Conservation (phyloP, 2,329 filamentous ascomycete species). For the Rhexocercosporidium sp. region DNA sequence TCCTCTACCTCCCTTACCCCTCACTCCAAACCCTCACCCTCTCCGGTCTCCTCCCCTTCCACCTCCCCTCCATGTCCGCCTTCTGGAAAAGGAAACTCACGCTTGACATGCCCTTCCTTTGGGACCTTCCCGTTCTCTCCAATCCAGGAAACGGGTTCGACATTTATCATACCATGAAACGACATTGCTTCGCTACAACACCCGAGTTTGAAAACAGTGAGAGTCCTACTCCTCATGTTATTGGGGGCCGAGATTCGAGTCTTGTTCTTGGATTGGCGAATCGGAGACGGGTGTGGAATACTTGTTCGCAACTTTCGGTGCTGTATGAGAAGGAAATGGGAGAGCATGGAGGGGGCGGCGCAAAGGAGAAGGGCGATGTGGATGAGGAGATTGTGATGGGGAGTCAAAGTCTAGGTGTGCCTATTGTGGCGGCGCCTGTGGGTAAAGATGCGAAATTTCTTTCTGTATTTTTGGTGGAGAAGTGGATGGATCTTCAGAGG, state of each 20-base stretch:
- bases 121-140: slow-evolving; percentile 21
- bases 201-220: background rate
- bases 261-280: slow-evolving; percentile 6
- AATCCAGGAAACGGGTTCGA: slow-evolving; percentile 22
- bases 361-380: background rate
- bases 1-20: slow-evolving; percentile 22
- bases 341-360: background rate
- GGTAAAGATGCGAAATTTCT: slow-evolving; percentile 7
- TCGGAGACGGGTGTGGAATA: slow-evolving; percentile 4
- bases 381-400: slow-evolving; percentile 8
- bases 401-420: slow-evolving; percentile 17
- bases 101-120: slow-evolving; percentile 27
- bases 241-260: background rate
- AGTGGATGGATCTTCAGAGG: slow-evolving; percentile 16
- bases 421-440: slow-evolving; percentile 20
- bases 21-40: slow-evolving; percentile 14
- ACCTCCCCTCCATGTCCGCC: slow-evolving; percentile 3
- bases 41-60: slow-evolving; percentile 17
- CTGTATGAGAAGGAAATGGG: background rate
- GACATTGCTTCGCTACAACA: slow-evolving; percentile 24
- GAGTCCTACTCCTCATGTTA: background rate
- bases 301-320: slow-evolving; percentile 2
- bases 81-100: slow-evolving; percentile 29
- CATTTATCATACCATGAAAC: slow-evolving; percentile 18
- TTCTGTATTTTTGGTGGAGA: slow-evolving; percentile 8